These are phyloP conservation scores for Mediolabrus comicus DNA, from an alignment of 108 stramenopile species.

Conservation along the genomic window DNA sequence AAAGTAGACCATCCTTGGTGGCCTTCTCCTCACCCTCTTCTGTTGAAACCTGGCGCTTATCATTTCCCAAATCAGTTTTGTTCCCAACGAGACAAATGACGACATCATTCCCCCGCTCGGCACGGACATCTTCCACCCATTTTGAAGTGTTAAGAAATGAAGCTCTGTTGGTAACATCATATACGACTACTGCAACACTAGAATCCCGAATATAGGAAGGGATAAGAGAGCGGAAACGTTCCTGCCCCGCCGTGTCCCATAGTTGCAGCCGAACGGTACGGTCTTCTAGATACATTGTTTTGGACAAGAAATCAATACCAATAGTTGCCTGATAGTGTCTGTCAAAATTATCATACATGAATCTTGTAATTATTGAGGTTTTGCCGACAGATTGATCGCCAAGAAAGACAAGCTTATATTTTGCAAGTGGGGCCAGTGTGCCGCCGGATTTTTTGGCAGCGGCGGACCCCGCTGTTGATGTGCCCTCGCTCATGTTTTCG, in stretches of 20 bases:
- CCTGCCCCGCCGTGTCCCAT: constrained; percentile 99
- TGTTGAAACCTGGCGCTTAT: constrained; percentile 93
- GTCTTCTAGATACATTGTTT: constrained; percentile 98
- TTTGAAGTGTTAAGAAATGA: constrained; percentile 97
- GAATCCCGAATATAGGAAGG: constrained; percentile 99
- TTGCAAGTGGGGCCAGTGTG: constrained; percentile 86
- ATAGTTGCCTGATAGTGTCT: constrained; percentile 99
- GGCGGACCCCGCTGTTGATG: constrained; percentile 1
- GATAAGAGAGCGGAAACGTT: constrained; percentile 92
- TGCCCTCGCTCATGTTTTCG: background rate
- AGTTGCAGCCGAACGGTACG: constrained; percentile 98
- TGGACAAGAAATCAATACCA: constrained; percentile 98
- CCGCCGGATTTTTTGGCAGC: constrained; percentile 20
- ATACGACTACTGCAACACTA: constrained; percentile 96
- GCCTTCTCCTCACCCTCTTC: constrained; percentile 98
- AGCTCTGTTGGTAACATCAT: constrained; percentile 96
- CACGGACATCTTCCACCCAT: constrained; percentile 98
- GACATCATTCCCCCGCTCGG: constrained; percentile 97
- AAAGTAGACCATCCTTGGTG: constrained; percentile 90
- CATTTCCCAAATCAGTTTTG: constrained; percentile 97
- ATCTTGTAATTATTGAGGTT: constrained; percentile 98
- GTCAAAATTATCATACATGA: constrained; percentile 96
- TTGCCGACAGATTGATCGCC: constrained; percentile 99
- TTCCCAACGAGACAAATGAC: constrained; percentile 99
- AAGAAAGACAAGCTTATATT: constrained; percentile 99